These are phyloP conservation scores for Lepidium aucheri DNA, from an alignment of 345 rosid genomes.

Conservation along the genomic window DNA sequence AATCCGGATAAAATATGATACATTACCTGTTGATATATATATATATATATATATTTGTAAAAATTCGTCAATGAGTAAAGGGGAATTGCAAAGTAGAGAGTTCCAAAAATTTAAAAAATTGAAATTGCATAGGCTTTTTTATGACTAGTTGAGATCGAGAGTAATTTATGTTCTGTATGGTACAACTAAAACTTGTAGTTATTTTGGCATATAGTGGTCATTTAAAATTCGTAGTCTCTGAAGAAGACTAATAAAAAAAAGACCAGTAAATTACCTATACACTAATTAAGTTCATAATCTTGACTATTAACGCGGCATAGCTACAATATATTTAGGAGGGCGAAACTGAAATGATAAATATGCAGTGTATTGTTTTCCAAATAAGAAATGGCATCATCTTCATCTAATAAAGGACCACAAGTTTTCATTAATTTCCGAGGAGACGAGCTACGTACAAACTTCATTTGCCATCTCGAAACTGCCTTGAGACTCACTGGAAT, in stretches of 20 bases:
- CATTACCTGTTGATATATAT: too few relatives aligned
- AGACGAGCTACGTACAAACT: neutral
- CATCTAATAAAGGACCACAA: neutral
- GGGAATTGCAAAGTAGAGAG: too few relatives aligned
- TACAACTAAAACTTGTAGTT: neutral
- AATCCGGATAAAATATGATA: too few relatives aligned
- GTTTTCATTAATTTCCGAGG: constrained; percentile 30
- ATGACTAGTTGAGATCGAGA: too few relatives aligned
- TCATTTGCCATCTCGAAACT: neutral
- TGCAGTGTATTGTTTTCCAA: neutral
- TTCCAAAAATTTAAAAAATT: too few relatives aligned
- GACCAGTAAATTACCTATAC: neutral
- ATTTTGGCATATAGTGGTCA: neutral
- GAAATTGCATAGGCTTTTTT: too few relatives aligned
- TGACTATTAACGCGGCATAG: neutral
- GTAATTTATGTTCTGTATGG: too few relatives aligned
- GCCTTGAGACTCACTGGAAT: neutral
- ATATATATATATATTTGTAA: too few relatives aligned
- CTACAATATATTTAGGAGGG: neutral
- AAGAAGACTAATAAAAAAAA: neutral
- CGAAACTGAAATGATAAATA: neutral
- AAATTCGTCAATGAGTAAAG: too few relatives aligned
- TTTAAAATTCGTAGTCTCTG: neutral
- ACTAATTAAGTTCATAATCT: neutral
- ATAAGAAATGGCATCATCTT: neutral